phyloP scores from a whole-genome alignment of 257 asterid species.

The Orobanche coerulescens region DNA sequence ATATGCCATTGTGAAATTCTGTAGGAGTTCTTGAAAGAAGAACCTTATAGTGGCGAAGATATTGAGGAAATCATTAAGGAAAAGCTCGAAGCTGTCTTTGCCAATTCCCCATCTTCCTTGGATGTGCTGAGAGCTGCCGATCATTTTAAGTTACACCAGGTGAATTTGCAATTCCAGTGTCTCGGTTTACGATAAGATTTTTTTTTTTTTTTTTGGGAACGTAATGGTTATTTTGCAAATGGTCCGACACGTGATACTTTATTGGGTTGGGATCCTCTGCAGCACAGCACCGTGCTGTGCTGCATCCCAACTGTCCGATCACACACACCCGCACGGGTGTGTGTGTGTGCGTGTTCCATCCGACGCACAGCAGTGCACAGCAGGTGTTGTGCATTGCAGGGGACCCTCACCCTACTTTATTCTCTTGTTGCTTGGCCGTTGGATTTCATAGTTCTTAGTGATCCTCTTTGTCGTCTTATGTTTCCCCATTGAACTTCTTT shows the following conservation, averaged over 20 bases:
- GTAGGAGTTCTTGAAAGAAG: conserved; percentile 72
- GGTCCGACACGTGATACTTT: neutral
- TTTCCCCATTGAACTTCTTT: neutral
- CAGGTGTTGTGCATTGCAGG: no score
- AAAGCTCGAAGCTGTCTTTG: conserved; percentile 52
- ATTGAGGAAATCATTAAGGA: conserved; percentile 57
- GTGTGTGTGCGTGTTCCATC: no score
- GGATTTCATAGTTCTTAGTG: neutral
- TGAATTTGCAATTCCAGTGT: conserved; percentile 16
- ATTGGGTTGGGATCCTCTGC: no score
- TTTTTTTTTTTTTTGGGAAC: neutral
- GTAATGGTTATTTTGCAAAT: neutral
- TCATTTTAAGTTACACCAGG: conserved; percentile 83
- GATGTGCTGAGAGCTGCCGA: conserved; percentile 79
- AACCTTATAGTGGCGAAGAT: conserved; percentile 61
- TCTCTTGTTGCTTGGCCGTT: neutral
- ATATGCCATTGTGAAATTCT: neutral
- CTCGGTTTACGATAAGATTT: no score
- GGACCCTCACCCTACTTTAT: no score
- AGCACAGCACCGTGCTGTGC: no score
- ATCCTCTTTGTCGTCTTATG: neutral
- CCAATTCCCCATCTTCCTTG: conserved; percentile 71
- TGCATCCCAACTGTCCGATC: no score
- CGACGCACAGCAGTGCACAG: no score
- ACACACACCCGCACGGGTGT: no score